A percentile compares a stretch with the other conserved stretches of the same genome.
These are phyloP conservation scores for Staphylotrichum longicolle DNA, from an alignment of 495 filamentous ascomycete species.

Conservation along the genomic window DNA sequence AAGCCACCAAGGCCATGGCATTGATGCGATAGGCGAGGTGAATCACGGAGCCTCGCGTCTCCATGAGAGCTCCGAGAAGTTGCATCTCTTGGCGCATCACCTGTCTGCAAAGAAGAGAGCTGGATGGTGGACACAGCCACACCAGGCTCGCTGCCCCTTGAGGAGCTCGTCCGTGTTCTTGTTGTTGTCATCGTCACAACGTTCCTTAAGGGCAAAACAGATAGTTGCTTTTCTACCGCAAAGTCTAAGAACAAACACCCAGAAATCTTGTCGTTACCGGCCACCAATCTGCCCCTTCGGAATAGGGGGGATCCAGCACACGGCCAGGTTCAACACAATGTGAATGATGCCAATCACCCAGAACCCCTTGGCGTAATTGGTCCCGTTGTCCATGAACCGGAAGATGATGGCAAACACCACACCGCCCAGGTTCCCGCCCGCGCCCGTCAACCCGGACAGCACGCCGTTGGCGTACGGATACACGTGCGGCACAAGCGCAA, in stretches of 20 bases:
- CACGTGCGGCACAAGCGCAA: conserved; percentile 80
- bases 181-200: too few relatives aligned
- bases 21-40: too few relatives aligned
- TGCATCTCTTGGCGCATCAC: too few relatives aligned
- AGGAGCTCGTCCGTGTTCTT: too few relatives aligned
- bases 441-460: conserved; percentile 74
- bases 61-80: too few relatives aligned
- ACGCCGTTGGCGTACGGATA: conserved; percentile 68
- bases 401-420: conserved; percentile 86
- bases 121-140: too few relatives aligned
- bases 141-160: too few relatives aligned
- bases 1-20: too few relatives aligned
- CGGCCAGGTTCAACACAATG: conserved; percentile 60
- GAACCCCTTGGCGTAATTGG: conserved; percentile 63
- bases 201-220: too few relatives aligned
- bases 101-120: too few relatives aligned
- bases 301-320: conserved; percentile 71
- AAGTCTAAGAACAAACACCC: not conserved
- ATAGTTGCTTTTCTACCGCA: not conserved
- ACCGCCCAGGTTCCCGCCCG: conserved; percentile 78
- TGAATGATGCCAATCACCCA: conserved; percentile 77
- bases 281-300: conserved; percentile 48
- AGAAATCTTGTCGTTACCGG: not conserved
- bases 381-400: conserved; percentile 62
- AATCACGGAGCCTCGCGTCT: too few relatives aligned